Conservation (phyloP, 2,329 filamentous ascomycete species). For the Colletotrichum theobromicola region DNA sequence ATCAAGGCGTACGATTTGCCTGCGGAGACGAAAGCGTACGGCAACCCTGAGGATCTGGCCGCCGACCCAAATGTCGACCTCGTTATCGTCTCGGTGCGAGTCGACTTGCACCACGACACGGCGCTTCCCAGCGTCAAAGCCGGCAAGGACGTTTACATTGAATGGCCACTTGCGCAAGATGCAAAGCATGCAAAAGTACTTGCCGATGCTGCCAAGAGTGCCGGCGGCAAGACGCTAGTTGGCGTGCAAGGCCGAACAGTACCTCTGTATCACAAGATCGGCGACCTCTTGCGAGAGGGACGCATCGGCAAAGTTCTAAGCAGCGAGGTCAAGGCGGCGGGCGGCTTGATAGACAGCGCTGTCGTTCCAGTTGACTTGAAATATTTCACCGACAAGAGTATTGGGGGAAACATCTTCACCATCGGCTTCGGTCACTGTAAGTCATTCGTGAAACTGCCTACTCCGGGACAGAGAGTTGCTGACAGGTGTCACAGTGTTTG, state of each 20-base stretch:
- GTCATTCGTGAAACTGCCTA: neutral
- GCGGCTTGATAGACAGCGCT: slow-evolving; percentile 38
- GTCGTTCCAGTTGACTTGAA: slow-evolving; percentile 36
- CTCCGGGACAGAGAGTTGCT: rapidly evolving
- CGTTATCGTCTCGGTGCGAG: slow-evolving; percentile 59
- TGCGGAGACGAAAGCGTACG: slow-evolving; percentile 50
- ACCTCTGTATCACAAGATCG: slow-evolving; percentile 48
- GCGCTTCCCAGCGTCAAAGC: slow-evolving; percentile 52
- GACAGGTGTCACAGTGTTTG: neutral
- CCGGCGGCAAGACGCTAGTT: slow-evolving; percentile 40
- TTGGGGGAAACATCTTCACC: slow-evolving; percentile 51
- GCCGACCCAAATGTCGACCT: slow-evolving; percentile 57
- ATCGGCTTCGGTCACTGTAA: slow-evolving; percentile 44
- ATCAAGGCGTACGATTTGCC: slow-evolving; percentile 48
- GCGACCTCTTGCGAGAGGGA: slow-evolving; percentile 46
- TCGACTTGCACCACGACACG: slow-evolving; percentile 55
- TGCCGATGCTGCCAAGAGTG: slow-evolving; percentile 22
- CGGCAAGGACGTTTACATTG: slow-evolving; percentile 59
- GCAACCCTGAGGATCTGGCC: slow-evolving; percentile 51
- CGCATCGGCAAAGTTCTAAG: slow-evolving; percentile 59
- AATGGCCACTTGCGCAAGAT: slow-evolving; percentile 63
- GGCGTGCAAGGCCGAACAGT: slow-evolving; percentile 56
- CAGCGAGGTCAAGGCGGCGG: slow-evolving; percentile 43
- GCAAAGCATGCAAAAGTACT: slow-evolving; percentile 45
- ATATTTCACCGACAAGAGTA: slow-evolving; percentile 53